phyloP scores from a whole-genome alignment of 495 filamentous ascomycete genomes.

The Penicillium atrosanguineum region DNA sequence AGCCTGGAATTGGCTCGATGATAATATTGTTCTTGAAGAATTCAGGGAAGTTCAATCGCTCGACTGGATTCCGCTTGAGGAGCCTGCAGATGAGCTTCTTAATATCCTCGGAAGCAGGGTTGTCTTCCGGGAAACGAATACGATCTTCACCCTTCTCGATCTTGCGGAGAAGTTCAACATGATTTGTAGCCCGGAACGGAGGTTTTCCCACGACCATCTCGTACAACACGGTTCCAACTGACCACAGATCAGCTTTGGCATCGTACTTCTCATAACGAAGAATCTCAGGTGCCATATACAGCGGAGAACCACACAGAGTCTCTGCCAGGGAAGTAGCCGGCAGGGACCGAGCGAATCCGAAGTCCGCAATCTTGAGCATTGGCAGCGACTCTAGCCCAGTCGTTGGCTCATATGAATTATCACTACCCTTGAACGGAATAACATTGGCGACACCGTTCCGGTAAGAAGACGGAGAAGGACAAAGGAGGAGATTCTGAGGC shows the following conservation, averaged over 20 bases:
- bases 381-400: conserved; percentile 84
- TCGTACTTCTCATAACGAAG: conserved; percentile 96
- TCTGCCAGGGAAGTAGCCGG: conserved; percentile 88
- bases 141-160: conserved; percentile 84
- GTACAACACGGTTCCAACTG: conserved; percentile 88
- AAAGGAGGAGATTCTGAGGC: conserved; percentile 89
- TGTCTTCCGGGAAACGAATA: conserved; percentile 77
- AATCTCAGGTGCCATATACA: conserved; percentile 99
- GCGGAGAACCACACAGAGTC: conserved; percentile 93
- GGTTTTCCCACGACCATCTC: conserved; percentile 93
- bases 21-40: conserved; percentile 79
- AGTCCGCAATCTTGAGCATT: conserved; percentile 96
- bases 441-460: conserved; percentile 45
- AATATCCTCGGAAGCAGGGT: conserved; percentile 67
- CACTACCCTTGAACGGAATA: conserved; percentile 61
- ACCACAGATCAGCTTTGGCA: conserved; percentile 96
- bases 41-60: conserved; percentile 76
- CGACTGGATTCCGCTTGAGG: conserved; percentile 79
- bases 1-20: conserved; percentile 73
- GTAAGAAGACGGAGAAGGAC: conserved; percentile 73
- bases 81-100: conserved; percentile 78
- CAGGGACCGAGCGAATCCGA: conserved; percentile 90
- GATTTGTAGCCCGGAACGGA: conserved; percentile 88
- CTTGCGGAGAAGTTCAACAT: conserved; percentile 87
- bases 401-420: conserved; percentile 73